Conservation (phyloP, 768 basidiomycete species). For the Amanita phalloides region DNA sequence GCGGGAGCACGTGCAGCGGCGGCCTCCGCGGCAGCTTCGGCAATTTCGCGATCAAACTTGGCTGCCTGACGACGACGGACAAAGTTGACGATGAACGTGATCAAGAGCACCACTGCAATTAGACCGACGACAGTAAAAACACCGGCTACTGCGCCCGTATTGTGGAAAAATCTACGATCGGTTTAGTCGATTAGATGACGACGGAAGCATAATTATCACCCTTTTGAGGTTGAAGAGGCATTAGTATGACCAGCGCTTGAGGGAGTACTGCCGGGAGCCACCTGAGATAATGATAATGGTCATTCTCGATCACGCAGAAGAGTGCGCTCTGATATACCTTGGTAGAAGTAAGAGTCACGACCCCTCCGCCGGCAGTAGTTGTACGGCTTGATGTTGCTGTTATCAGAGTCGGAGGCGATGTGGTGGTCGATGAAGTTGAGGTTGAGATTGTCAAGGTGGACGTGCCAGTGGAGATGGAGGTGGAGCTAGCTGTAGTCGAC, state of each 20-base stretch:
- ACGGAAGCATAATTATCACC: neutral
- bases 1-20: conserved; percentile 40
- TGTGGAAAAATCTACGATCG: conserved; percentile 49
- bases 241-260: neutral
- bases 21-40: conserved; percentile 59
- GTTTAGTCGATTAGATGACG: neutral
- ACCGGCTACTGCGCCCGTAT: conserved; percentile 64
- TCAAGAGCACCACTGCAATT: conserved; percentile 35
- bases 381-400: conserved; percentile 21
- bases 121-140: conserved; percentile 67
- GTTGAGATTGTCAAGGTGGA: conserved; percentile 3
- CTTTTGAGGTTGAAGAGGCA: neutral
- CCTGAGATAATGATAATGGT: neutral
- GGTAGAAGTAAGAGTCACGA: conserved; percentile 14
- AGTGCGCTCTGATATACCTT: neutral
- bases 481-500: conserved; percentile 6
- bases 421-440: neutral
- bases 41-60: conserved; percentile 64
- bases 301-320: neutral
- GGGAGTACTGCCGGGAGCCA: conserved; percentile 5
- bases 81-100: conserved; percentile 37
- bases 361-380: neutral
- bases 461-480: neutral
- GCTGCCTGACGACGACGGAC: conserved; percentile 54
- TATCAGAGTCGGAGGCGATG: conserved; percentile 1